Conservation (phyloP, 208 protist genomes). For the Leishmania tarentolae region DNA sequence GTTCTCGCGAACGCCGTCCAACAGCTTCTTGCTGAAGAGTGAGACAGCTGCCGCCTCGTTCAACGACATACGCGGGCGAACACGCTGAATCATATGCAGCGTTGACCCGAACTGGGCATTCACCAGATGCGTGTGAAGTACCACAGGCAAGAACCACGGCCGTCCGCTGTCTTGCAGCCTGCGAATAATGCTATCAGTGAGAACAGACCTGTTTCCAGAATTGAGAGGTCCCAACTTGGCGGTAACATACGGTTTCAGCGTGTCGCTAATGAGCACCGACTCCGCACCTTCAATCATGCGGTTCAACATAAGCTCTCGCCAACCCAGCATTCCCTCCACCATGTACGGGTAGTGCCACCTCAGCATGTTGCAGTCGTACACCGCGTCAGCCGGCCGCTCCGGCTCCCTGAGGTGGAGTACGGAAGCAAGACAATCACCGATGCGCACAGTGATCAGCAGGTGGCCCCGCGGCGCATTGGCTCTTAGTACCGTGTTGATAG, state of each 20-base stretch:
- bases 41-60: conserved; percentile 75
- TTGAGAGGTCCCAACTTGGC: conserved; percentile 72
- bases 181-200: conserved; percentile 71
- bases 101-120: conserved; percentile 81
- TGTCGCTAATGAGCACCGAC: conserved; percentile 68
- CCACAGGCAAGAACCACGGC: conserved; percentile 74
- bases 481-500: conserved; percentile 64
- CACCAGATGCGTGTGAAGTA: conserved; percentile 78
- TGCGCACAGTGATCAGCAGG: conserved; percentile 84
- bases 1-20: conserved; percentile 62
- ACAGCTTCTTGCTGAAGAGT: conserved; percentile 70
- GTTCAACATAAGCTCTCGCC: conserved; percentile 76
- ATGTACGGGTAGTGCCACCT: conserved; percentile 88
- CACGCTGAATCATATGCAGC: conserved; percentile 78
- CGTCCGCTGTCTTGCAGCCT: conserved; percentile 64
- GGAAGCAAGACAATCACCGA: conserved; percentile 83
- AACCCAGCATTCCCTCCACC: conserved; percentile 62
- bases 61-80: conserved; percentile 50
- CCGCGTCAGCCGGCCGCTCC: conserved; percentile 67
- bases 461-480: conserved; percentile 64
- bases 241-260: conserved; percentile 71
- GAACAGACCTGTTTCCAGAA: conserved; percentile 27
- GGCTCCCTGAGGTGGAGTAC: conserved; percentile 78
- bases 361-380: conserved; percentile 84
- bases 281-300: conserved; percentile 84